phyloP scores from a whole-genome alignment of 306 rosid genomes.

The Rubus idaeus region DNA sequence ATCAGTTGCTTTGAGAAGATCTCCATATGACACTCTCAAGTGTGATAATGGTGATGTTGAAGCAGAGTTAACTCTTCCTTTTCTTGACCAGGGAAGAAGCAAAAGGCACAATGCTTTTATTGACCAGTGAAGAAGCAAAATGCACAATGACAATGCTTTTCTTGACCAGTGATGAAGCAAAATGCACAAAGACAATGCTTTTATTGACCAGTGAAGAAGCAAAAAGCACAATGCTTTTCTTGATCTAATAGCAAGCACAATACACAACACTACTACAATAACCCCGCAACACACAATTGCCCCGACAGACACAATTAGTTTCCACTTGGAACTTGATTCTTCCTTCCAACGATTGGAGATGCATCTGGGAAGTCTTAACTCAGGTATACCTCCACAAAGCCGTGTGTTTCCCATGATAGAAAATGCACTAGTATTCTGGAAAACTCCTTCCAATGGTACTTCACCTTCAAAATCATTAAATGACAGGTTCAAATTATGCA shows the following conservation, averaged over 20 bases:
- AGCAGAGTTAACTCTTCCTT: not conserved
- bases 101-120: not conserved
- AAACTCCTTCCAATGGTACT: slow-evolving; percentile 24
- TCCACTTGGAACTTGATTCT: not conserved
- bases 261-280: not conserved
- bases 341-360: not conserved
- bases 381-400: slow-evolving; percentile 29
- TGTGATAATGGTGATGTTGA: not conserved
- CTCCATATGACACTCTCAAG: slow-evolving; percentile 20
- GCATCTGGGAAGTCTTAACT: slow-evolving; percentile 19
- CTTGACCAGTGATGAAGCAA: too few species aligned
- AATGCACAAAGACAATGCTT: too few species aligned
- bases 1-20: slow-evolving; percentile 20
- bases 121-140: not conserved
- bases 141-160: too few species aligned
- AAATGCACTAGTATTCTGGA: slow-evolving; percentile 21
- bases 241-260: not conserved
- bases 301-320: not conserved
- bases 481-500: slow-evolving; percentile 28
- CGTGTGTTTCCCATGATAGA: slow-evolving; percentile 22
- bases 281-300: slow-evolving; percentile 17
- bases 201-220: too few species aligned
- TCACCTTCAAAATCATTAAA: slow-evolving; percentile 37
- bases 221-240: too few species aligned
- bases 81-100: not conserved